Evolutionary conservation across 352 stramenopile genomes (phyloP), one percentile per base, ranked within the genome.

Genomic region (Pythium angustatum): DNA sequence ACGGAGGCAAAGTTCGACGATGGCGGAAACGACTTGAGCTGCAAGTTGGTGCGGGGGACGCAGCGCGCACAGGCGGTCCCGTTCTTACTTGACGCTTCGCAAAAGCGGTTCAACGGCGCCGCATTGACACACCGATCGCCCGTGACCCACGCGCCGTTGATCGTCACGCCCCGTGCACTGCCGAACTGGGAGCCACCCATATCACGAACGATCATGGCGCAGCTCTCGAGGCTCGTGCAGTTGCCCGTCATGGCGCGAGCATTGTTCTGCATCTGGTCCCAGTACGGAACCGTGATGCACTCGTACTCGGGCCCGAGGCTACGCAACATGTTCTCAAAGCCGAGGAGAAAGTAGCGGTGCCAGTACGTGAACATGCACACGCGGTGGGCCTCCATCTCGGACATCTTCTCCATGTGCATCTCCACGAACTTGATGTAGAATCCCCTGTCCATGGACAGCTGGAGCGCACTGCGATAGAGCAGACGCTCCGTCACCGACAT

Each of bases 281-380:
- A 90, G 45, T 79, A 80, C 19, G 83, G 83, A 5, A 91, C 24
- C 9, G 83, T 90, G 2, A 91, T n/a, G 38, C 83, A 91, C 24
- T 58, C 59, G 56, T 72, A 91, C 49, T 72, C 40, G 0, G 58
- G 2, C 2, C 45, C 68, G 2, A 85, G 61, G 28, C 72, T 81
- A 3, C 82, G 78, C 5, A 91, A 71, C 82, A 91, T 91, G 64
- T 91, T 91, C 50, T 91, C 82, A 44, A 83, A 91, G 2, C 69
- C 83, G 15, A 91, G 44, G 1, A 90, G 52, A 49, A 85, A 71
- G 53, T 77, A 76, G 26, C 83, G 83, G 50, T 91, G 83, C 80
- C 83, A 91, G 69, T 88, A 90, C 26, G 81, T 79, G 67, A 91
- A 91, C 75, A 88, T 81, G 53, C 80, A 88, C 31, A 71, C 72